phyloP scores from a whole-genome alignment of 2,329 filamentous ascomycete genomes.

The Paecilomyces dactylethromorphus region DNA sequence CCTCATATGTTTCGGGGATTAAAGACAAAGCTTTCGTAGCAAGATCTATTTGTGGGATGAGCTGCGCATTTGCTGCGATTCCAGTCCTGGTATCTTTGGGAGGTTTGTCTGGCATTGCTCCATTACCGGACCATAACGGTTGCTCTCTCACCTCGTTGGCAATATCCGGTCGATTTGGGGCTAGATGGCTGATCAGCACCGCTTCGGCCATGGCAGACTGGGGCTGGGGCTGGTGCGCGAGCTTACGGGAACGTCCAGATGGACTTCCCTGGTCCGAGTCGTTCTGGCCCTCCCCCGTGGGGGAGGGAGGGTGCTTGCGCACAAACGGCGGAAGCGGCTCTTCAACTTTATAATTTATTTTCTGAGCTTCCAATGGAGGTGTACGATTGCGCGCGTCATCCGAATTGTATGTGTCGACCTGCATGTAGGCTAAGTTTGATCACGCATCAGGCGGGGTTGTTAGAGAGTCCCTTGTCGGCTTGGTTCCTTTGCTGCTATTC shows the following conservation, averaged over 20 bases:
- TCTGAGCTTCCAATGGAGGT: constrained; percentile 26
- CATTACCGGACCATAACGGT: constrained; percentile 43
- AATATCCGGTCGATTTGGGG: constrained; percentile 59
- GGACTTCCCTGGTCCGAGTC: constrained; percentile 23
- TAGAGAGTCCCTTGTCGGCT: constrained; percentile 3
- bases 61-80: background rate
- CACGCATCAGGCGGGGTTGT: constrained; percentile 21
- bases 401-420: constrained; percentile 33
- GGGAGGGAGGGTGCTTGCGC: constrained; percentile 8
- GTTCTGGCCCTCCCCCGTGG: constrained; percentile 16
- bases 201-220: constrained; percentile 51
- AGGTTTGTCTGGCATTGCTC: constrained; percentile 18
- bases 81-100: background rate
- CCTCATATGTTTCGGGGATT: background rate
- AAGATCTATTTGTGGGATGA: background rate
- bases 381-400: constrained; percentile 32
- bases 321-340: constrained; percentile 30
- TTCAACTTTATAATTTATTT: constrained; percentile 24
- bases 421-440: constrained; percentile 25
- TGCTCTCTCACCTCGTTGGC: constrained; percentile 50
- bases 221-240: constrained; percentile 16
- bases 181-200: constrained; percentile 61
- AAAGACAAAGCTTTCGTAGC: constrained; percentile 1
- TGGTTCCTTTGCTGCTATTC: constrained; percentile 3
- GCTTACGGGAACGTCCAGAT: constrained; percentile 29